A percentile compares a stretch with the other conserved stretches of the same genome.
These are phyloP conservation scores for Exophiala phaeomuriformis DNA, from an alignment of 2,329 filamentous ascomycete species.

Conservation along the genomic window DNA sequence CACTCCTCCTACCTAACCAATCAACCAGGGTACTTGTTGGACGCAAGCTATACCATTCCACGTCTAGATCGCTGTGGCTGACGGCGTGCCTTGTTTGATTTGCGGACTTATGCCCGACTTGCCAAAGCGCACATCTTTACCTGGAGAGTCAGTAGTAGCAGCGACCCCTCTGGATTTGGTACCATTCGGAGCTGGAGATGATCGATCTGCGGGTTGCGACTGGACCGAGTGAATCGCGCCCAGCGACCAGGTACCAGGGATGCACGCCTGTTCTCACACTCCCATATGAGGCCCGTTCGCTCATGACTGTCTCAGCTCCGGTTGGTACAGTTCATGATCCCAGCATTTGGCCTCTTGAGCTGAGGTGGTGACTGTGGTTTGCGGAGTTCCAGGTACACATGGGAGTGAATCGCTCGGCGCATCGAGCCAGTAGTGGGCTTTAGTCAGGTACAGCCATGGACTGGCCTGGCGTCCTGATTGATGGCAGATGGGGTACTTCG, in stretches of 20 bases:
- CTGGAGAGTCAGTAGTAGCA: background rate
- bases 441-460: conserved; percentile 20
- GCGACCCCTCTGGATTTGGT: background rate
- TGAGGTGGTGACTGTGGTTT: background rate
- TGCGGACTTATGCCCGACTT: background rate
- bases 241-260: background rate
- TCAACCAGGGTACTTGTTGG: background rate
- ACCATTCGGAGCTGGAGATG: background rate
- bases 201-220: background rate
- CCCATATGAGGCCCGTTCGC: conserved; percentile 1
- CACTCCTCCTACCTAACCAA: background rate
- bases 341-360: background rate
- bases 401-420: background rate
- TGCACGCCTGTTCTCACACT: background rate
- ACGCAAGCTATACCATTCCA: background rate
- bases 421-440: conserved; percentile 12
- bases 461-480: conserved; percentile 1
- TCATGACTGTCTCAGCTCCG: background rate
- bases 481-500: background rate
- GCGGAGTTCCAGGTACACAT: background rate
- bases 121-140: conserved; percentile 4
- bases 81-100: background rate
- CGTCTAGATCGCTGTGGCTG: background rate
- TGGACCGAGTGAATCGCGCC: background rate
- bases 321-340: background rate